Evolutionary conservation across 2,329 filamentous ascomycete genomes (phyloP), one percentile per base, ranked within the genome.

Genomic region (Alternaria conjuncta): DNA sequence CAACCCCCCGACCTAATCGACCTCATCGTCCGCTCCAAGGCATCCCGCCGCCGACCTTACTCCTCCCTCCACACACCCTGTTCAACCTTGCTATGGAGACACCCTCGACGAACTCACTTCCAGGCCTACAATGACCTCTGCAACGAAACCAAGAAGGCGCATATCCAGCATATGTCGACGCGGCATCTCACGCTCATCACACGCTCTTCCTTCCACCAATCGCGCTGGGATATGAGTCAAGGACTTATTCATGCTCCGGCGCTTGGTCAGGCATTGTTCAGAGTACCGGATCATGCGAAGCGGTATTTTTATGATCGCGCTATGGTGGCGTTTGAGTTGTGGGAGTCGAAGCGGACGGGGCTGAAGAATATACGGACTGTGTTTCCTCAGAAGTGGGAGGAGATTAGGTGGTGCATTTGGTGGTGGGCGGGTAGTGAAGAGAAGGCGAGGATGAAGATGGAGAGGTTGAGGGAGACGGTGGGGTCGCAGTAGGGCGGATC

Each of bases 391-490:
- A 12, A 59, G 11, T 76, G 70, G 71, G 47, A 46, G 11, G 54
- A 53, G 15, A 50, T 55, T 1, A 53, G 66, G 60, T 74, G 71
- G 73, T 57, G 30, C 46, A 55, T 75, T 12, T 75, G 67, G 73
- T 74, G 71, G 71, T 76, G 71, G 73, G 72, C 71, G 10, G 66
- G 66, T 8, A 66, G 68, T 28, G 71, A 71, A 26, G 71, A 71
- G 7, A 72, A 75, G 53, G 71, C 69, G 15, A 66, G 64, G 23
- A 63, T 61, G 20, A 71, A 69, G 57, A 67, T 74, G 59, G 63
- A 70, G 55, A 70, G 71, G 50, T 71, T 71, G 71, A 68, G 63
- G 46, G 23, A 32, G 28, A n/a, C 32, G 36, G 36, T 10, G 43
- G 45, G 45, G 6, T 13, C 13, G 15, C 21, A 26, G 45, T 10